Conservation (phyloP, 164 flowering plant species). For the Stephania cephalantha region DNA sequence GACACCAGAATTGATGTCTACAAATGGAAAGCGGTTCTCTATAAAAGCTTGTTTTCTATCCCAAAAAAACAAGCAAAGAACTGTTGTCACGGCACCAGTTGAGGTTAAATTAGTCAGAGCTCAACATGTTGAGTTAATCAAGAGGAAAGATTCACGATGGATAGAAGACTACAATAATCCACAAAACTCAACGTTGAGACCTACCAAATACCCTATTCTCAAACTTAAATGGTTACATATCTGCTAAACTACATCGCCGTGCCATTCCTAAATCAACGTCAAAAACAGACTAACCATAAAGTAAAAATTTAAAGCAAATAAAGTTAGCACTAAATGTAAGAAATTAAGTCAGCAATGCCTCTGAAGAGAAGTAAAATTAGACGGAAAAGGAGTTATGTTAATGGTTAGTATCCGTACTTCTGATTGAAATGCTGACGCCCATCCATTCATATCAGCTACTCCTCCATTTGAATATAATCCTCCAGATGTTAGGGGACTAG, state of each 20-base stretch:
- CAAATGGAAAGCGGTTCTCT: not conserved
- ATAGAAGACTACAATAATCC: not conserved
- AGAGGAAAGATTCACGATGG: not conserved
- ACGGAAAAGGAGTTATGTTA: conserved; percentile 75
- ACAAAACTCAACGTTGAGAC: not conserved
- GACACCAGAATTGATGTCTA: conserved; percentile 4
- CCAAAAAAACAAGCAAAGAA: too few relatives aligned
- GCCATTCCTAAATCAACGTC: conserved; percentile 28
- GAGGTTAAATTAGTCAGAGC: not conserved
- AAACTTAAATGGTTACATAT: conserved; percentile 6
- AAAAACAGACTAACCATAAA: conserved; percentile 40
- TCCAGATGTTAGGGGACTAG: conserved; percentile 94
- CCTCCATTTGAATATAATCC: conserved; percentile 87
- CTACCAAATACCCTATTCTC: conserved; percentile 1
- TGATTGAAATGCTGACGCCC: conserved; percentile 93
- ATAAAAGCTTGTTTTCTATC: too few relatives aligned
- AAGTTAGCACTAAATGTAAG: conserved; percentile 47
- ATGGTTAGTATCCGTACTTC: conserved; percentile 99
- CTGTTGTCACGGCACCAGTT: conserved; percentile 4
- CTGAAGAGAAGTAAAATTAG: conserved; percentile 52
- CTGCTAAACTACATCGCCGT: conserved; percentile 16
- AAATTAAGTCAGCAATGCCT: conserved; percentile 47
- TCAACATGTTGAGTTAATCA: conserved; percentile 1
- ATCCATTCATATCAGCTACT: conserved; percentile 85
- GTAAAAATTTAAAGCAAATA: conserved; percentile 24